Evolutionary conservation across 2,329 filamentous ascomycete species (phyloP), one percentile per base, ranked within the genome.

Genomic region (Talaromyces sp.): DNA sequence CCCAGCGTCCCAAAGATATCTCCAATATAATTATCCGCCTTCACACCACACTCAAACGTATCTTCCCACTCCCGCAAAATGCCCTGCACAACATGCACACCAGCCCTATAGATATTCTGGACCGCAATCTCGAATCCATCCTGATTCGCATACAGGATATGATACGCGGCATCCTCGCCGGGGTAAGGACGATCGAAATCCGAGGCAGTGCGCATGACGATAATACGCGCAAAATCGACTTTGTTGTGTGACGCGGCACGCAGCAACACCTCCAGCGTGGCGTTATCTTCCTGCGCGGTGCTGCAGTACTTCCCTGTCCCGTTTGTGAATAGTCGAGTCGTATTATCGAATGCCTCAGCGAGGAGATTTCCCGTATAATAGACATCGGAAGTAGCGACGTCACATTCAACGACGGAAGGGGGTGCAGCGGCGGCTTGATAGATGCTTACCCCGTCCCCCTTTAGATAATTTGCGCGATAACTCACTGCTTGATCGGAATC

Each of bases 251-350:
- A 71, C 0, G 84, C 81, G 1, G 80, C 80, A 11, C 87, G 81
- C 19, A 89, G 71, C 28, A 90, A 74, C 5, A 82, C 86, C 64
- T 87, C 85, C 1, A 89, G 79, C 0, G 81, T 82, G 0, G 86
- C 87, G 64, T 86, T 89, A 67, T 90, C 87, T 70, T 90, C 88
- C 69, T 89, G 87, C 0, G 86, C 86, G 1, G 81, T 87, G 72
- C 86, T 83, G 74, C 87, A 89, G 73, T 89, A 89, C 5, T 78
- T 70, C 0, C 84, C 86, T 0, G 80, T 83, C 3, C 86, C 86
- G 65, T 89, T 89, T 2, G 87, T 90, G 74, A 85, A 82, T 0
- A 87, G 65, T 0, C 64, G 72, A 3, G 84, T 86, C 19, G 82
- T 86, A 62, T 86, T 84, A 64, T 84, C 84, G 66, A 90, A 89